A percentile compares a stretch with the other conserved stretches of the same genome.
These are phyloP conservation scores for Chlamydomonas sp. DNA, from an alignment of 139 green algal species.

Conservation along the genomic window DNA sequence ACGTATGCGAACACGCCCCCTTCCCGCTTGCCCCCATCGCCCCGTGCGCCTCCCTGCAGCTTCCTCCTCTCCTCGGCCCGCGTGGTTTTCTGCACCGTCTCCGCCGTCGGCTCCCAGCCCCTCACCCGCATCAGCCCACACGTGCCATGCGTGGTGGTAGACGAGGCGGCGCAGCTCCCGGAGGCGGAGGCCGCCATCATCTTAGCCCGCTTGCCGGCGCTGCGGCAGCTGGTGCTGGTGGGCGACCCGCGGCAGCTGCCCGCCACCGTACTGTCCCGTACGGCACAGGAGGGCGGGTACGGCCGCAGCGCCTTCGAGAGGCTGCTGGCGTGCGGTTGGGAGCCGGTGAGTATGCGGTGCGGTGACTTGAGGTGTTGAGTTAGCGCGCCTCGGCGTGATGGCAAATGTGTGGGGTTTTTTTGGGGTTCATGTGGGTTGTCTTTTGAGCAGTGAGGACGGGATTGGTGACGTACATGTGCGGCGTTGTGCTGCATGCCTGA, in stretches of 20 bases:
- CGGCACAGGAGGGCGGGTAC: slow-evolving; percentile 51
- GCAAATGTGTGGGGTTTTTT: neutral
- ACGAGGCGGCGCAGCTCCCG: slow-evolving; percentile 38
- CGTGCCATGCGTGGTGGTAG: neutral
- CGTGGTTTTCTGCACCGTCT: slow-evolving; percentile 10
- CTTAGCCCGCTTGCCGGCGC: neutral
- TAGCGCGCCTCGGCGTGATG: too few relatives aligned
- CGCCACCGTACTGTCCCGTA: slow-evolving; percentile 70
- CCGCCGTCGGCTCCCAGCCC: neutral
- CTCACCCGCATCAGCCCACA: neutral
- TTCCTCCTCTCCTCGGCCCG: neutral
- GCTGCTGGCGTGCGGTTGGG: slow-evolving; percentile 37
- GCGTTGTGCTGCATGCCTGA: too few relatives aligned
- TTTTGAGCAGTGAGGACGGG: neutral
- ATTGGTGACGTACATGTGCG: too few relatives aligned
- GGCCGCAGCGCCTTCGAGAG: slow-evolving; percentile 65
- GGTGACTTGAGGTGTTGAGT: too few relatives aligned
- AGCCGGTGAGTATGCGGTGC: neutral
- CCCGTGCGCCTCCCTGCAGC: neutral
- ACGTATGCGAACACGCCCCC: too few relatives aligned
- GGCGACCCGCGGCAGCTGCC: slow-evolving; percentile 85
- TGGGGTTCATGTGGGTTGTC: neutral
- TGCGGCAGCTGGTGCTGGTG: slow-evolving; percentile 28
- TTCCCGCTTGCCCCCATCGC: too few relatives aligned
- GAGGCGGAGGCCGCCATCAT: slow-evolving; percentile 38